These are phyloP conservation scores for Cyanophora paradoxa DNA, from an alignment of 78 protist species.

Conservation along the genomic window DNA sequence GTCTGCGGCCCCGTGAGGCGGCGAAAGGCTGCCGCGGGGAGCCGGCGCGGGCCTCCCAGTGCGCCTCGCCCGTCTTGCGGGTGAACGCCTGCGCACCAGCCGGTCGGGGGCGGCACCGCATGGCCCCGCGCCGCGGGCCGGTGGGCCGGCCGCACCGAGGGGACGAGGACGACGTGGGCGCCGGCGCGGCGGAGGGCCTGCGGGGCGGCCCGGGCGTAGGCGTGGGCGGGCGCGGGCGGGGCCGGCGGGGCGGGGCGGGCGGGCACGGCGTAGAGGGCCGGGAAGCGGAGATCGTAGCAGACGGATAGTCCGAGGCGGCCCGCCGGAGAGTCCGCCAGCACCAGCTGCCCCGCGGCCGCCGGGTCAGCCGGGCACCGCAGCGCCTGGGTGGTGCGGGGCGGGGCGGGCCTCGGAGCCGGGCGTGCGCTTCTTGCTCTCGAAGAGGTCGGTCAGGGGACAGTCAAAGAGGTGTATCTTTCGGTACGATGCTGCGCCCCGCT, in stretches of 20 bases:
- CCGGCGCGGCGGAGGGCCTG: neutral
- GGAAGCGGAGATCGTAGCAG: constrained; percentile 64
- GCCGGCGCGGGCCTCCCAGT: too few relatives aligned
- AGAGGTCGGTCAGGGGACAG: constrained; percentile 3
- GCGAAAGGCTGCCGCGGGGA: too few relatives aligned
- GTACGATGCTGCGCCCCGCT: neutral
- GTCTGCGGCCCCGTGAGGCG: too few relatives aligned
- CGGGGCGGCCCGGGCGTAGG: too few relatives aligned
- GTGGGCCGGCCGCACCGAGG: too few relatives aligned
- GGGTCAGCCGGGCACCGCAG: neutral
- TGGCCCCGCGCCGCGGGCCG: too few relatives aligned
- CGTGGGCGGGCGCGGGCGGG: too few relatives aligned
- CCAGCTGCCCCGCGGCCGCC: neutral
- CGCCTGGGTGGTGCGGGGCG: neutral
- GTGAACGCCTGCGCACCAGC: too few relatives aligned
- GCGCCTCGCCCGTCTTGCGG: constrained; percentile 43
- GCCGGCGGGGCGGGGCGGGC: too few relatives aligned
- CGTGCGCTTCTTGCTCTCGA: constrained; percentile 2
- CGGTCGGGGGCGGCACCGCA: too few relatives aligned
- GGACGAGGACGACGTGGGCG: constrained; percentile 35
- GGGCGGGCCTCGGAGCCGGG: constrained; percentile 16
- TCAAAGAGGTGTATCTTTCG: constrained; percentile 44
- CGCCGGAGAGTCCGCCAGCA: constrained; percentile 15
- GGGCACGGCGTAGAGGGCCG: constrained; percentile 37
- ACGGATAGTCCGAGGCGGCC: constrained; percentile 33